Percentiles rank a stretch among this genome's conserved stretches.
phyloP scores from a whole-genome alignment of 75 land plant species.

The Cryptomeria japonica region DNA sequence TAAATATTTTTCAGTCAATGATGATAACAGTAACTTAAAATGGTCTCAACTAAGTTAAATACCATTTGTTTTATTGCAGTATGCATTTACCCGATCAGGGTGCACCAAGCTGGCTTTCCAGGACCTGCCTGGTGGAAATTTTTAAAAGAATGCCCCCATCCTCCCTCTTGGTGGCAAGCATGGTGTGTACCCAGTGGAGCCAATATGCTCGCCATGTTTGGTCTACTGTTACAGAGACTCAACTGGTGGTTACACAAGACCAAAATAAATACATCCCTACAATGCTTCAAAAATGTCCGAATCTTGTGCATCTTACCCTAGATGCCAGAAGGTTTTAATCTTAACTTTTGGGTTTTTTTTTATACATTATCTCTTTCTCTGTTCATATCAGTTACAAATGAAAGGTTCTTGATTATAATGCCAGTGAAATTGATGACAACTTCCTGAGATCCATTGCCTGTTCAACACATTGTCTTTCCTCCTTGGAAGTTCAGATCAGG shows the following conservation, averaged over 20 bases:
- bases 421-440: constrained; percentile 10
- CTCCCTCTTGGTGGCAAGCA: constrained; percentile 50
- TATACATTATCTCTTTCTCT: background rate
- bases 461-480: background rate
- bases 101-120: constrained; percentile 18
- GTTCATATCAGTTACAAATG: background rate
- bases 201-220: constrained; percentile 40
- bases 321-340: constrained; percentile 8
- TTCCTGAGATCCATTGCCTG: background rate
- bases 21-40: background rate
- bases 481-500: constrained; percentile 4
- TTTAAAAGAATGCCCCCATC: constrained; percentile 54
- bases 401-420: background rate
- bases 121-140: constrained; percentile 51
- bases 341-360: background rate
- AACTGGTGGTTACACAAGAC: constrained; percentile 34
- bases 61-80: background rate
- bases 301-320: constrained; percentile 31
- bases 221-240: constrained; percentile 53
- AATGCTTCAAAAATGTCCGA: constrained; percentile 56
- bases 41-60: background rate
- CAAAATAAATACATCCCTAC: constrained; percentile 45
- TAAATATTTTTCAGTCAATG: background rate
- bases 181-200: constrained; percentile 67
- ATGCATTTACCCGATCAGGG: background rate